Evolutionary conservation across 176 grass and related monocot species (phyloP).

Genomic region (Tillandsia fasciculata): DNA sequence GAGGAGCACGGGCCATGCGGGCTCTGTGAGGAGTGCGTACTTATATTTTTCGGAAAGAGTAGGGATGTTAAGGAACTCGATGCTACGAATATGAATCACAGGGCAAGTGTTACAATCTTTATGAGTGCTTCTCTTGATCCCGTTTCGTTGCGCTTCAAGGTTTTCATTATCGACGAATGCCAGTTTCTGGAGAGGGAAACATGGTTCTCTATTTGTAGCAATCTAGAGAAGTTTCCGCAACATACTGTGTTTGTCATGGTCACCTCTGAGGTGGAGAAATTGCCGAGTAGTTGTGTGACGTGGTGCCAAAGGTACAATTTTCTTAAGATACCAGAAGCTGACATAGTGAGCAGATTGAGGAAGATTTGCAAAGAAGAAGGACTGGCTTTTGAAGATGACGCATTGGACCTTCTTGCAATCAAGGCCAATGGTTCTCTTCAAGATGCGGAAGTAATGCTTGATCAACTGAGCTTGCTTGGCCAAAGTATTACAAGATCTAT

Average conservation of each 20-base stretch:
- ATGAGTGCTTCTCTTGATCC: slow-evolving; percentile 49
- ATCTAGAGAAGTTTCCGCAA: slow-evolving; percentile 52
- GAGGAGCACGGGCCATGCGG: slow-evolving; percentile 50
- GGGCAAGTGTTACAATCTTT: slow-evolving; percentile 42
- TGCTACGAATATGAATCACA: slow-evolving; percentile 68
- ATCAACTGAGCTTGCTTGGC: slow-evolving; percentile 78
- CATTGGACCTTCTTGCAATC: slow-evolving; percentile 54
- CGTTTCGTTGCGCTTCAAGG: slow-evolving; percentile 49
- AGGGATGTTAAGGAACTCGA: slow-evolving; percentile 55
- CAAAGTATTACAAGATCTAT: slow-evolving; percentile 66
- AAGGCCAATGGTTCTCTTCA: slow-evolving; percentile 74
- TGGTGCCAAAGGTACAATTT: slow-evolving; percentile 78
- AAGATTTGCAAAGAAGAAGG: slow-evolving; percentile 80
- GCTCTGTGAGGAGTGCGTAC: slow-evolving; percentile 48
- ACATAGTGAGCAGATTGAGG: slow-evolving; percentile 39
- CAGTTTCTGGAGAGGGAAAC: slow-evolving; percentile 58
- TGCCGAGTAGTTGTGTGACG: slow-evolving; percentile 40
- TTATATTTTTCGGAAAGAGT: slow-evolving; percentile 51
- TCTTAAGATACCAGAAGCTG: slow-evolving; percentile 45
- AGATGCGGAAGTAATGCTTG: slow-evolving; percentile 69
- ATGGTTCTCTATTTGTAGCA: slow-evolving; percentile 67
- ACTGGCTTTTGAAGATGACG: slow-evolving; percentile 61
- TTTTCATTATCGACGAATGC: slow-evolving; percentile 77
- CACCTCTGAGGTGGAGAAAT: slow-evolving; percentile 66
- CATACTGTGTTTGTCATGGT: slow-evolving; percentile 79